Evolutionary conservation across 352 stramenopile genomes (phyloP), one percentile per base, ranked within the genome.

Genomic region (Saprolegnia diclina): DNA sequence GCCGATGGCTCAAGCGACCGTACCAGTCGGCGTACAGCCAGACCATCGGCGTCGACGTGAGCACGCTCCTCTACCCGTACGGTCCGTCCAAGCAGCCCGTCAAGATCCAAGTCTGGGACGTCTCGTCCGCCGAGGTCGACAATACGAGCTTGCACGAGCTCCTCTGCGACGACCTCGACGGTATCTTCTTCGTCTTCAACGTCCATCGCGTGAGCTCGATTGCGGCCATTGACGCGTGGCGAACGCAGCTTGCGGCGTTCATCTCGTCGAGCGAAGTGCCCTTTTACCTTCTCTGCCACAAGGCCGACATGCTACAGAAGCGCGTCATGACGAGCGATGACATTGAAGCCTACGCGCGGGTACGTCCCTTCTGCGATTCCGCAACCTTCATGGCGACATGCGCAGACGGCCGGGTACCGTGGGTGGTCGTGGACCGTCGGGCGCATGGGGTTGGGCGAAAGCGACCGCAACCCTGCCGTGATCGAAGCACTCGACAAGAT

Each of bases 171-270:
- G 78, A 83, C 16, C 78, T 94, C 38, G 86, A 92, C 65, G 86
- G 86, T 56, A 79, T 94, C 59, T 94, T 94, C 73, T 91, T 91
- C 46, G 86, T 92, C n/a, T 91, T 91, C 63, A 94, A 94, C 67
- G 83, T 94, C 42, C 84, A 94, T 66, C 82, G 86, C 38, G 84
- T 94, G 74, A 94, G 83, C 68, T 92, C 86, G 35, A 91, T 94
- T 67, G 84, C 84, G 0, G 84, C 86, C 10, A 74, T 94, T 26
- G 86, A 94, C 76, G 91, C 90, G 72, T 94, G 86, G 86, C 83
- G 83, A 24, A 77, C 91, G 66, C 77, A 68, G 65, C 65, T 94
- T 18, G 76, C 75, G 59, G 88, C 91, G 75, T 88, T 82, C 72
- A 67, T 89, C 18, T 92, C 86, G 5, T 79, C 86, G 18, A 87